phyloP scores from a whole-genome alignment of 257 asterid genomes.

The Orobanche coerulescens region DNA sequence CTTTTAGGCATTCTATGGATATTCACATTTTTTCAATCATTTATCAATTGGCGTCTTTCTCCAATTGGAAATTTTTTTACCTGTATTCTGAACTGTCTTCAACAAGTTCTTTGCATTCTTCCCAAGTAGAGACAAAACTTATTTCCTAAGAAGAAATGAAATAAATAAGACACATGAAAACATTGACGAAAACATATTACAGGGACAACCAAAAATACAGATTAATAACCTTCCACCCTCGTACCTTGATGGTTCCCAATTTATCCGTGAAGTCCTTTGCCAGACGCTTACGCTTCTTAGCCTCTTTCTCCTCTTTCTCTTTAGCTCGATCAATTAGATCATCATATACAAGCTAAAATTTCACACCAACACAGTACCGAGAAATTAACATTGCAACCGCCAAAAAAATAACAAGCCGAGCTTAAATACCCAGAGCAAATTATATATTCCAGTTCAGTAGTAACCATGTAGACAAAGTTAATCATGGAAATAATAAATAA shows the following conservation, averaged over 20 bases:
- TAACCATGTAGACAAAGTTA: background rate
- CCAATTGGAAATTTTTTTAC: constrained; percentile 30
- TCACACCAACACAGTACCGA: constrained; percentile 18
- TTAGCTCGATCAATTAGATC: constrained; percentile 88
- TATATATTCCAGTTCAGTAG: constrained; percentile 6
- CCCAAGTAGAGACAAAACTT: constrained; percentile 69
- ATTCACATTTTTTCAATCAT: constrained; percentile 1
- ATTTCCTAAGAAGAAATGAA: constrained; percentile 48
- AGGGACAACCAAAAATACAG: background rate
- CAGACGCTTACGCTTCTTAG: constrained; percentile 78
- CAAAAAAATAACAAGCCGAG: background rate
- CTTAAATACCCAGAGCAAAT: background rate
- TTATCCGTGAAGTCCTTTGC: constrained; percentile 75
- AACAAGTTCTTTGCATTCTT: constrained; percentile 65
- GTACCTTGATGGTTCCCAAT: constrained; percentile 65
- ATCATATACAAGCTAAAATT: constrained; percentile 69
- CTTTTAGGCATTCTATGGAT: constrained; percentile 14
- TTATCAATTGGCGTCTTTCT: constrained; percentile 1
- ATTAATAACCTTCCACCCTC: constrained; percentile 15
- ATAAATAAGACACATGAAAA: background rate
- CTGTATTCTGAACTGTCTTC: constrained; percentile 88
- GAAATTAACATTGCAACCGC: constrained; percentile 1
- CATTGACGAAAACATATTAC: background rate
- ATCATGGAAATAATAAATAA: background rate
- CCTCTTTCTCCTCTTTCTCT: constrained; percentile 96